Evolutionary conservation across 176 grass and related monocot genomes (phyloP).

Genomic region (Luzula sylvatica): DNA sequence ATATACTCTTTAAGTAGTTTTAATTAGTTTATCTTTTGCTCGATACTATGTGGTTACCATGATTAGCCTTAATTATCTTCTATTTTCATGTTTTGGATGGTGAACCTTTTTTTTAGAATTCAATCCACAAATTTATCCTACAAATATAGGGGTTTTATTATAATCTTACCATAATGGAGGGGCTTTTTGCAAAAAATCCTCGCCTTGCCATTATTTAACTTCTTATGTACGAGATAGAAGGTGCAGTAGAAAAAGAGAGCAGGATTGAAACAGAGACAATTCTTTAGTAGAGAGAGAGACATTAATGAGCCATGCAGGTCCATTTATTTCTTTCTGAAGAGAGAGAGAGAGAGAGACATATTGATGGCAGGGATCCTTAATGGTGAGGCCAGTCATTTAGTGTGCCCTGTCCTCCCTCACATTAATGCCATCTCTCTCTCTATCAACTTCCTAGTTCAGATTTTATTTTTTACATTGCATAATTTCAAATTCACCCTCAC

Average conservation of each 20-base stretch:
- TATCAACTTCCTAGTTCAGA: too few relatives aligned
- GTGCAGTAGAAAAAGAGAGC: slow-evolving; percentile 2
- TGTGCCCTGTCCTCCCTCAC: slow-evolving; percentile 32
- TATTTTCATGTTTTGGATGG: slow-evolving; percentile 9
- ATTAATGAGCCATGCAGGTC: slow-evolving; percentile 46
- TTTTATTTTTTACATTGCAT: too few relatives aligned
- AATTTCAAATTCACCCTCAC: slow-evolving; percentile 4
- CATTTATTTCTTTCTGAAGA: slow-evolving; percentile 31
- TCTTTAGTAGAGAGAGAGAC: background rate
- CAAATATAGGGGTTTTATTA: too few relatives aligned
- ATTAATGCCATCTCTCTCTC: slow-evolving; percentile 29
- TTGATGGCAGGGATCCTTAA: background rate
- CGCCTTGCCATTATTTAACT: too few relatives aligned
- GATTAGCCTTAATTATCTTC: slow-evolving; percentile 9
- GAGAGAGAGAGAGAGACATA: background rate
- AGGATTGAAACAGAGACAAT: slow-evolving; percentile 4
- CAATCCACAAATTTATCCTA: background rate
- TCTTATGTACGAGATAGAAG: slow-evolving; percentile 5
- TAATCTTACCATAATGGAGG: too few relatives aligned
- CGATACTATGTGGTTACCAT: slow-evolving; percentile 2
- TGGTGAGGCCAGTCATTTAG: slow-evolving; percentile 28
- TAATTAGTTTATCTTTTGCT: background rate
- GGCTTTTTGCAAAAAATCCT: too few relatives aligned
- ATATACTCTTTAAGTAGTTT: slow-evolving; percentile 3
- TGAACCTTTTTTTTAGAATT: slow-evolving; percentile 6